Base-by-base conservation (phyloP, 2,329 filamentous ascomycete species). In the Exserohilum rostratum region DNA sequence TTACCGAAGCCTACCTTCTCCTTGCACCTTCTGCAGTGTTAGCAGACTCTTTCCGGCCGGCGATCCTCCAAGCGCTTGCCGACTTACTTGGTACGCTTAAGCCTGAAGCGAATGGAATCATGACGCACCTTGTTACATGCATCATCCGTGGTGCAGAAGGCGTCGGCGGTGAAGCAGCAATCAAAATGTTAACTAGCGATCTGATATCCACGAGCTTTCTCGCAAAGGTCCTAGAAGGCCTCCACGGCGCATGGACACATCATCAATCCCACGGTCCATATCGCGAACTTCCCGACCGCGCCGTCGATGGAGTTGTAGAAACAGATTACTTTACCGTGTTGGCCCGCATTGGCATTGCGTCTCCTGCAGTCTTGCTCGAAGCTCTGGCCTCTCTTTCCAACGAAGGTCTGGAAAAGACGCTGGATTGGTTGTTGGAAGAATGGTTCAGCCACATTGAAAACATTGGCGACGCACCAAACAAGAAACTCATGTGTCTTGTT, bases 281-380 rank as follows among this genome's bases (percentile, higher is more conserved):
- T 31, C 67, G 67, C 13, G 70, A 90, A 67, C 83, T 84, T 22
- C 89, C 84, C 62, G 81, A 85, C 17, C 84, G 87, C 35, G 84
- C 85, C 27, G 84, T 97, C 30, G 88, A 89, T 64, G 86, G 87
- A 11, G 83, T 92, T 10, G 87, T 90, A 0, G 87, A 96, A 69
- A 90, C 90, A 0, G 90, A 96, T 70, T 96, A 96, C 72, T 89
- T 96, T 68, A 85, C 86, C 4, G 86, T 98, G 2, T 81, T 99
- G 2, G 88, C 91, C 2, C 88, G 93, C 1, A 83, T 98, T 13
- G 85, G 88, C 0, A 78, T 96, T 2, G 87, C 87, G 0, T 89
- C 89, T 33, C 90, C 93, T 0, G 76, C 76, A 2, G 79, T 90
- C 2, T 89, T 96, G 62, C 78, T 87, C 11, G 78, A 80, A 40